phyloP scores from a whole-genome alignment of 805 yeast genomes.

The Teunomyces cretensis region DNA sequence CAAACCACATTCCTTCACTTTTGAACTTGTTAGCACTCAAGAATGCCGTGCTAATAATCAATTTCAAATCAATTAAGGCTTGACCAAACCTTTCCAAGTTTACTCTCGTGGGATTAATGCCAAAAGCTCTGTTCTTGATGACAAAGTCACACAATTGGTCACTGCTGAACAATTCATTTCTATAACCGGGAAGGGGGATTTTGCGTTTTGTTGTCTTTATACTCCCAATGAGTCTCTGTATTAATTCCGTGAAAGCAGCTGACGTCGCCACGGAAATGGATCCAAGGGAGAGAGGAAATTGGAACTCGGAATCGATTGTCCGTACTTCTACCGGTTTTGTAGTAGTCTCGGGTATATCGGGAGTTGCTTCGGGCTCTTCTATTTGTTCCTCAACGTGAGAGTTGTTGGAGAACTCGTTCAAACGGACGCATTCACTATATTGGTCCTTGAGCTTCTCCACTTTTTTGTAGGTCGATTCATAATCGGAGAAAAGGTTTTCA shows the following conservation, averaged over 20 bases:
- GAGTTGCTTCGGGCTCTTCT: conserved; percentile 3
- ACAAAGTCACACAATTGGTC: conserved; percentile 34
- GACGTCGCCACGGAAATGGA: conserved; percentile 17
- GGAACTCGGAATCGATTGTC: conserved; percentile 14
- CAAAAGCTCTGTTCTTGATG: conserved; percentile 24
- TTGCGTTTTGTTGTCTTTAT: conserved; percentile 30
- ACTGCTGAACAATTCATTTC: conserved; percentile 39
- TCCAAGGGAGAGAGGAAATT: conserved; percentile 35
- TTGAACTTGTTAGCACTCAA: conserved; percentile 35
- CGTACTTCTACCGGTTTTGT: background rate
- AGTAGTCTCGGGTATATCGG: background rate
- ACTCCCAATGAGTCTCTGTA: conserved; percentile 19
- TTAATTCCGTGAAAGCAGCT: conserved; percentile 20
- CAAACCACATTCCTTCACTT: conserved; percentile 45
- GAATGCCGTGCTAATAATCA: conserved; percentile 31
- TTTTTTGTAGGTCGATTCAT: conserved; percentile 19
- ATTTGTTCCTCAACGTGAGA: conserved; percentile 1
- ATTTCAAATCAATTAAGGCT: conserved; percentile 32
- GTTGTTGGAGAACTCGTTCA: conserved; percentile 30
- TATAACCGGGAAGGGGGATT: conserved; percentile 41
- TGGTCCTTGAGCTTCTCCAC: conserved; percentile 30
- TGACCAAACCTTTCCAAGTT: conserved; percentile 44
- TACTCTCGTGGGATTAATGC: conserved; percentile 34
- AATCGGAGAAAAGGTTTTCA: conserved; percentile 23
- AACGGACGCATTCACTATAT: conserved; percentile 28